Evolutionary conservation across 768 basidiomycete species (phyloP).

Genomic region (Tylopilus sp.): DNA sequence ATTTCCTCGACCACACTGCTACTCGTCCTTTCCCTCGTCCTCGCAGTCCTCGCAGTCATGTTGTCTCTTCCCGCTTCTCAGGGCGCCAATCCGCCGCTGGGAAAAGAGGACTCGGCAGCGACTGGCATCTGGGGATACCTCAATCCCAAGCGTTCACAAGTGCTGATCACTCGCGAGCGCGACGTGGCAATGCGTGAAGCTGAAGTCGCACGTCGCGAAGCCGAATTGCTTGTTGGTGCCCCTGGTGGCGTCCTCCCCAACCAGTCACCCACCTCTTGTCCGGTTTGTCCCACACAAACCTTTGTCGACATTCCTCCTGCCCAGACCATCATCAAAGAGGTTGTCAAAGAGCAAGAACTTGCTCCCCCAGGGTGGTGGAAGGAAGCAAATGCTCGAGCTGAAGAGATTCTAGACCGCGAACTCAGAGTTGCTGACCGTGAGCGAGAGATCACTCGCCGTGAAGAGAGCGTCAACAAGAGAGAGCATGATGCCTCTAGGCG

Average conservation of each 20-base stretch:
- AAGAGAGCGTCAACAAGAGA: slow-evolving; percentile 79
- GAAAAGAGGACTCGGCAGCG: slow-evolving; percentile 36
- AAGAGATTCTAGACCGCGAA: slow-evolving; percentile 82
- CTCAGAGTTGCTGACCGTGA: slow-evolving; percentile 83
- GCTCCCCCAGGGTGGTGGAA: slow-evolving; percentile 79
- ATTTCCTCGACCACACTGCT: slow-evolving; percentile 88
- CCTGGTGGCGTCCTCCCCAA: slow-evolving; percentile 73
- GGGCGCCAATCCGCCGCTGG: slow-evolving; percentile 27
- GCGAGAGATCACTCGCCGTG: slow-evolving; percentile 81
- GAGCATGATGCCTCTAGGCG: slow-evolving; percentile 86
- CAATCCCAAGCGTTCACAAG: slow-evolving; percentile 79
- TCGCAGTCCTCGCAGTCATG: slow-evolving; percentile 90
- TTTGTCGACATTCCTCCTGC: slow-evolving; percentile 56
- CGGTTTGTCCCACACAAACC: slow-evolving; percentile 53
- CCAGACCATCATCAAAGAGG: slow-evolving; percentile 85
- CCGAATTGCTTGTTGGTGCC: slow-evolving; percentile 77
- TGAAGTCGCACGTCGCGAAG: slow-evolving; percentile 86
- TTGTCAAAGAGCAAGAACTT: slow-evolving; percentile 77
- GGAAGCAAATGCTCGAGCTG: slow-evolving; percentile 63
- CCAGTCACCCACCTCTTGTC: slow-evolving; percentile 51
- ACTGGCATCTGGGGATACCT: slow-evolving; percentile 69
- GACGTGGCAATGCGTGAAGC: slow-evolving; percentile 81
- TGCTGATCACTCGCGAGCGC: slow-evolving; percentile 74
- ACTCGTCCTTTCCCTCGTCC: slow-evolving; percentile 78
- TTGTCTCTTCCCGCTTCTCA: slow-evolving; percentile 71